Base-by-base conservation (phyloP, 768 basidiomycete species). In the Russula lepida region DNA sequence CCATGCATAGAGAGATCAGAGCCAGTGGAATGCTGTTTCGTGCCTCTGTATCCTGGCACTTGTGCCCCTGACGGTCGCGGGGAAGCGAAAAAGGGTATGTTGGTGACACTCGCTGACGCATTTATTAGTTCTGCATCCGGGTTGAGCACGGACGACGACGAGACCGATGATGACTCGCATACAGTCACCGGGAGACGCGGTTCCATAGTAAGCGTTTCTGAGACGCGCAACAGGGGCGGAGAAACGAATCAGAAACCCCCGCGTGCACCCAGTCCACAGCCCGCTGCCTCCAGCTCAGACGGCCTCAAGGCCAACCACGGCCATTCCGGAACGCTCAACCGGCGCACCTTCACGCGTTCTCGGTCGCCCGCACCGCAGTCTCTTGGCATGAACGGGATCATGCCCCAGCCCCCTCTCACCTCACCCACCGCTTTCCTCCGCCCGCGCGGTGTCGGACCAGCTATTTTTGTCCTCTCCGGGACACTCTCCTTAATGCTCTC, bases 261-360 rank as follows among this genome's bases (percentile, higher is more conserved):
- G n/a, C 65, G 63, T 32, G 46, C 47, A 1, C 53, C 65, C 1
- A 66, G 59, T 43, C 65, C 65, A 8, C n/a, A 17, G 15, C 65
- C 27, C 9, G 35, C 47, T 27, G 59, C 67, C 73, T 53, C 75
- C 71, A 60, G 69, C 64, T 62, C 69, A 64, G 61, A 80, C 74
- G 33, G 77, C 72, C 63, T 77, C 70, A 59, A 79, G 75, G 60
- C 77, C 74, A 64, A 70, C 41, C 7, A 44, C 70, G 54, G 72
- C 65, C 59, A 74, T 7, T 69, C 76, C 23, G 68, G 65, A 17
- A 64, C 70, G 25, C 66, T 68, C 52, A 74, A 70, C 54, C 76
- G 78, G 54, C 73, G 74, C 51, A 70, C 81, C 1, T 88, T 89
- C 67, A 83, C 86, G 39, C 84, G 87, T n/a, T 89, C 88, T 7